These are phyloP conservation scores for Lantana camara DNA, from an alignment of 257 asterid genomes.

Conservation along the genomic window DNA sequence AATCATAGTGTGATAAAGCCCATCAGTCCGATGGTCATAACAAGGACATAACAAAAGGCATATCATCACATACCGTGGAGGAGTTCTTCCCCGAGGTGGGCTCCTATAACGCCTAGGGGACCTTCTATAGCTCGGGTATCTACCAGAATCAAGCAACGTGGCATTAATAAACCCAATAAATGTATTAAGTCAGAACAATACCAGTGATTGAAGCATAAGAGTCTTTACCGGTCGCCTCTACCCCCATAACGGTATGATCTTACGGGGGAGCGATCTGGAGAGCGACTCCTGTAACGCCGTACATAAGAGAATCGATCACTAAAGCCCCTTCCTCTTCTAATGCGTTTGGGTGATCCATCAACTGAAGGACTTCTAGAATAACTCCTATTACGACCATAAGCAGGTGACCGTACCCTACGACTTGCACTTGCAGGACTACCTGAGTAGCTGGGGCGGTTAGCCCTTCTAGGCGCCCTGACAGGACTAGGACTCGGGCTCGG, in stretches of 20 bases:
- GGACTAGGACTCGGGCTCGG: conserved; percentile 58
- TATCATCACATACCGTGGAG: conserved; percentile 66
- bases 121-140: conserved; percentile 82
- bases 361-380: conserved; percentile 86
- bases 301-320: conserved; percentile 86
- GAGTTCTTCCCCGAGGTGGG: conserved; percentile 93
- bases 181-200: conserved; percentile 2
- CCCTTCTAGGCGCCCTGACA: conserved; percentile 63
- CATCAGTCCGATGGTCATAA: neutral
- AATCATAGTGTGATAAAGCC: neutral
- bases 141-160: conserved; percentile 23
- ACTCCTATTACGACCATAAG: conserved; percentile 67
- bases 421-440: conserved; percentile 65
- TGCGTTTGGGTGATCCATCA: conserved; percentile 88
- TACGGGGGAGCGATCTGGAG: conserved; percentile 85
- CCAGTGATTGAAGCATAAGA: neutral
- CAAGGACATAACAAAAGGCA: neutral
- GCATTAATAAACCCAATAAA: conserved; percentile 16
- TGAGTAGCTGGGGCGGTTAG: conserved; percentile 61
- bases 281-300: conserved; percentile 83
- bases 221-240: conserved; percentile 71
- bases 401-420: conserved; percentile 77
- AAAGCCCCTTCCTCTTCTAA: conserved; percentile 97
- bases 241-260: conserved; percentile 84
- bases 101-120: conserved; percentile 96